Percentiles rank a stretch among this genome's conserved stretches.
Evolutionary conservation across 1,139 yeast genomes (phyloP).

Genomic region (Magnusiomyces tetraspermus): DNA sequence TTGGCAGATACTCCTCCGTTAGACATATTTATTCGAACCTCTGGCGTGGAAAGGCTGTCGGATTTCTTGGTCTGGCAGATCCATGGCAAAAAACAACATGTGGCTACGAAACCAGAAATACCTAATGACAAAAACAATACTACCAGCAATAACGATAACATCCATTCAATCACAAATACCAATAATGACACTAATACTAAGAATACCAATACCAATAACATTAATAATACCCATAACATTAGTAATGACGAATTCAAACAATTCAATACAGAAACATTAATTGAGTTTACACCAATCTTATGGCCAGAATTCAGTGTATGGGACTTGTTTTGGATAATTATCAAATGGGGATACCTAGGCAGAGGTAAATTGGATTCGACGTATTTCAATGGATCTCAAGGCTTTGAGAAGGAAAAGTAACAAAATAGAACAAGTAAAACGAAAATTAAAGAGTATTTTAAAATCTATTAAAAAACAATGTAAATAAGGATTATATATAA

Average conservation of each 20-base stretch:
- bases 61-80: slow-evolving; percentile 80
- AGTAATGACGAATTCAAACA: neutral
- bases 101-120: slow-evolving; percentile 35
- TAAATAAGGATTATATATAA: too few species aligned
- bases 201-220: too few species aligned
- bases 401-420: too few species aligned
- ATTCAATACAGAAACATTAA: slow-evolving; percentile 17
- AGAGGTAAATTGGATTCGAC: neutral
- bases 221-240: too few species aligned
- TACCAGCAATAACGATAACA: neutral
- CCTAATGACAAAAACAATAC: neutral
- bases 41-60: slow-evolving; percentile 77
- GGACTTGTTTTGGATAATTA: slow-evolving; percentile 46
- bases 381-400: too few species aligned
- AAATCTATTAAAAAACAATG: too few species aligned
- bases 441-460: too few species aligned
- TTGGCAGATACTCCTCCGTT: slow-evolving; percentile 65
- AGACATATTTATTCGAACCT: slow-evolving; percentile 75
- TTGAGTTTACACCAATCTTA: slow-evolving; percentile 63
- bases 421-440: too few species aligned
- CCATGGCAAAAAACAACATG: slow-evolving; percentile 24
- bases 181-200: neutral
- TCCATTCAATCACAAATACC: neutral
- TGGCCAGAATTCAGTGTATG: slow-evolving; percentile 84
- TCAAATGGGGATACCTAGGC: slow-evolving; percentile 35